Evolutionary conservation across 495 filamentous ascomycete genomes (phyloP).

Genomic region (Neurospora sp.): DNA sequence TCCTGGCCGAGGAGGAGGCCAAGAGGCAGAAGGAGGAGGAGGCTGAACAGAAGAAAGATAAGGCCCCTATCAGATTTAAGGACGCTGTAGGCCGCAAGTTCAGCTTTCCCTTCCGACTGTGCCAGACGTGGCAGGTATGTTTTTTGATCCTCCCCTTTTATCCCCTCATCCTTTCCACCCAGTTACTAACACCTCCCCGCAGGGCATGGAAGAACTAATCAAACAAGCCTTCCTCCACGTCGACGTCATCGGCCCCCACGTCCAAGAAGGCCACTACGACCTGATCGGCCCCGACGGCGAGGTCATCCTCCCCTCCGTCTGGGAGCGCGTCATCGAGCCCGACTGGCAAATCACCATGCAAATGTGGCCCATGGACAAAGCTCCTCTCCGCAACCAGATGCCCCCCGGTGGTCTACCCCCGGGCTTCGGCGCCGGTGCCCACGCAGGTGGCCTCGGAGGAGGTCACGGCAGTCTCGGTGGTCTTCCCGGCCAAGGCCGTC

Average conservation of each 20-base stretch:
- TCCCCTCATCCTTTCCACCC: not conserved
- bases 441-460: not conserved
- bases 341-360: constrained; percentile 92
- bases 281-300: constrained; percentile 73
- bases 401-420: constrained; percentile 8
- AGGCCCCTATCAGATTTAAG: constrained; percentile 65
- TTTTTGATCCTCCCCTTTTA: not conserved
- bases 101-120: constrained; percentile 72
- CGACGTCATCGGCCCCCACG: constrained; percentile 70
- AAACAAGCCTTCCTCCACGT: constrained; percentile 81
- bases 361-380: constrained; percentile 79
- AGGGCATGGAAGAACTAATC: constrained; percentile 83
- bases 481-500: not conserved
- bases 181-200: not conserved
- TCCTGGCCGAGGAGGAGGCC: constrained; percentile 25
- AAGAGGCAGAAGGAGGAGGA: constrained; percentile 40
- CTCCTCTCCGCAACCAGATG: constrained; percentile 10
- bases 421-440: not conserved
- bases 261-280: constrained; percentile 79
- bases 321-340: constrained; percentile 77
- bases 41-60: constrained; percentile 41
- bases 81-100: constrained; percentile 81
- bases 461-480: not conserved
- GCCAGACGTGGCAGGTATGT: constrained; percentile 70
- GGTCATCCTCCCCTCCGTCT: constrained; percentile 79